Percentiles rank a stretch among this genome's conserved stretches.
Evolutionary conservation across 306 rosid genomes (phyloP).

Genomic region (Dalbergia oliveri): DNA sequence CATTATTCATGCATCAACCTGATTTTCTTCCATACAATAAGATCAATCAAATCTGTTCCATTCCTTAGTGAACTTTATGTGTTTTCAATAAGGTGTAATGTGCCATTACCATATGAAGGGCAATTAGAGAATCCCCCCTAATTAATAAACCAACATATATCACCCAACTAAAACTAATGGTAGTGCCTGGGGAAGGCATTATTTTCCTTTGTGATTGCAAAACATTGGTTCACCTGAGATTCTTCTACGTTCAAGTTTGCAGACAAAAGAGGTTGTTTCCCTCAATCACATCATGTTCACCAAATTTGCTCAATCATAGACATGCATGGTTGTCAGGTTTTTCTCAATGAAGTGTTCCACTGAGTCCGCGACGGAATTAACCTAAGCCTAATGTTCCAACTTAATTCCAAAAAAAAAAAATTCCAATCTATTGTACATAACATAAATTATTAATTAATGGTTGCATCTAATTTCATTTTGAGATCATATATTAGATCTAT

Average conservation of each 20-base stretch:
- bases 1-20: not conserved
- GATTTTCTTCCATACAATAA: not conserved
- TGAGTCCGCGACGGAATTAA: too few relatives aligned
- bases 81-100: not conserved
- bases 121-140: too few relatives aligned
- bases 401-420: too few relatives aligned
- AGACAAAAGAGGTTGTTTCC: not conserved
- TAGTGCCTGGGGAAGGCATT: constrained; percentile 2
- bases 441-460: too few relatives aligned
- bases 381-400: too few relatives aligned
- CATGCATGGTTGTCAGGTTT: too few relatives aligned
- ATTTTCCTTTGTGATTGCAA: not conserved
- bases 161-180: not conserved
- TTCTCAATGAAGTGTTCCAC: too few relatives aligned
- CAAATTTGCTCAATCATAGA: too few relatives aligned
- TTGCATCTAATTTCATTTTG: too few relatives aligned
- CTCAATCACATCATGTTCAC: not conserved
- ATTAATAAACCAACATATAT: not conserved
- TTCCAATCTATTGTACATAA: too few relatives aligned
- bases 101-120: too few relatives aligned
- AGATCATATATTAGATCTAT: too few relatives aligned
- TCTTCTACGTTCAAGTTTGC: not conserved
- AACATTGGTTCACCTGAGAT: not conserved
- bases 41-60: not conserved
- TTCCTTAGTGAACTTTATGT: not conserved